Evolutionary conservation across 106 monocot genomes (phyloP).

Genomic region (Allium fistulosum): DNA sequence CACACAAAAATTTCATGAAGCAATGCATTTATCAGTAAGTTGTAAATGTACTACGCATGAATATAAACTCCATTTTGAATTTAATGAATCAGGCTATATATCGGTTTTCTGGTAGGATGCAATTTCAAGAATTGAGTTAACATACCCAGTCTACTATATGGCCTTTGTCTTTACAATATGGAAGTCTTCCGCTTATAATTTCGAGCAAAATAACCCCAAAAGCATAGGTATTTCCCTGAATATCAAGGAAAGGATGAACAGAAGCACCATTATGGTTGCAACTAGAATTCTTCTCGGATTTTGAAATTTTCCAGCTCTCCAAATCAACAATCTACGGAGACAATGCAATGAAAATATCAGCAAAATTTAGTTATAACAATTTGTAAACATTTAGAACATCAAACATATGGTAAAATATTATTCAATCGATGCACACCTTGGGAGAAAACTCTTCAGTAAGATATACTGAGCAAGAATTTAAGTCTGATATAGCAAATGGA

Average conservation of each 20-base stretch:
- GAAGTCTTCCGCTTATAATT: constrained; percentile 77
- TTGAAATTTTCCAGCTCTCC: constrained; percentile 85
- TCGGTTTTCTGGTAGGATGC: background rate
- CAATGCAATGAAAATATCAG: background rate
- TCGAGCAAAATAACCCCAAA: constrained; percentile 93
- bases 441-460: constrained; percentile 97
- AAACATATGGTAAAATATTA: background rate
- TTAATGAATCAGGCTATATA: too few species aligned
- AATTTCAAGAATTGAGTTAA: background rate
- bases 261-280: constrained; percentile 20
- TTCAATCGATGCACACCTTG: constrained; percentile 40
- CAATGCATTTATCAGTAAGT: too few species aligned
- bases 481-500: constrained; percentile 62
- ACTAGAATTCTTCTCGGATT: constrained; percentile 32
- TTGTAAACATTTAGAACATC: background rate
- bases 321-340: constrained; percentile 81
- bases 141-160: constrained; percentile 82
- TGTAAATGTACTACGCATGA: too few species aligned
- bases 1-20: constrained; percentile 1
- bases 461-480: constrained; percentile 70
- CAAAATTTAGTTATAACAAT: background rate
- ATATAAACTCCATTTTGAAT: too few species aligned
- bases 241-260: constrained; percentile 32
- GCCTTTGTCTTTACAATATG: constrained; percentile 85
- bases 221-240: constrained; percentile 54